A percentile compares a stretch with the other conserved stretches of the same genome.
Conservation (phyloP, 352 stramenopile species). For the Globisporangium paddicum region DNA sequence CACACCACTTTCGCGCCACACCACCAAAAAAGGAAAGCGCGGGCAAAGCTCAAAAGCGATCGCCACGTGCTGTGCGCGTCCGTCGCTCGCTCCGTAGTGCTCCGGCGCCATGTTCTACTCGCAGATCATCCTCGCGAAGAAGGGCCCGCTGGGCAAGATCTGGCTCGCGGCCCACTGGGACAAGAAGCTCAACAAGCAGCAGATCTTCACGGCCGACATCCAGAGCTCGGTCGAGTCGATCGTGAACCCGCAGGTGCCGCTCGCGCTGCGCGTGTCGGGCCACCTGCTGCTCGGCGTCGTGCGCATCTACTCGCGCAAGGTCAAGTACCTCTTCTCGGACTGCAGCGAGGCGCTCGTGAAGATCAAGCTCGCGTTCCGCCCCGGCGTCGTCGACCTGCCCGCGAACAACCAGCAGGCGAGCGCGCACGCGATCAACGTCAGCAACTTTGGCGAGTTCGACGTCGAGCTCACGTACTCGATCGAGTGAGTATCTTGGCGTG, state of each 20-base stretch:
- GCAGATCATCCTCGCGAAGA: conserved; percentile 99
- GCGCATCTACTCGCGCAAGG: conserved; percentile 97
- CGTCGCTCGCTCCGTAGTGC: too few species aligned
- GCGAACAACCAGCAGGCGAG: conserved; percentile 59
- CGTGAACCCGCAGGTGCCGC: conserved; percentile 94
- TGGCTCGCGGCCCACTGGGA: conserved; percentile 99
- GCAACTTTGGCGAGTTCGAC: conserved; percentile 84
- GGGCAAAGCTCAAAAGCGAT: neutral
- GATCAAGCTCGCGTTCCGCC: conserved; percentile 97
- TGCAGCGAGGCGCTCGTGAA: conserved; percentile 99
- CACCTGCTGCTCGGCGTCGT: conserved; percentile 98
- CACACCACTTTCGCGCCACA: too few species aligned
- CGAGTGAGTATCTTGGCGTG: conserved; percentile 39
- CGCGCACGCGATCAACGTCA: conserved; percentile 77
- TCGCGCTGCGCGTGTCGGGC: conserved; percentile 96
- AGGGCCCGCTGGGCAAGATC: conserved; percentile 98
- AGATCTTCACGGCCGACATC: conserved; percentile 98
- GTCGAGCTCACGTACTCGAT: conserved; percentile 81
- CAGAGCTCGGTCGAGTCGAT: conserved; percentile 95
- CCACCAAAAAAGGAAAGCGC: neutral
- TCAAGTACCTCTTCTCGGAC: conserved; percentile 98
- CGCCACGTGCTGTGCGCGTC: too few species aligned
- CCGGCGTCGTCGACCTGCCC: conserved; percentile 75
- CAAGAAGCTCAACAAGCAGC: conserved; percentile 98
- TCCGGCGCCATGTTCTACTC: conserved; percentile 97